Conservation (phyloP, 768 basidiomycete species). For the Dacryopinax spathularia region DNA sequence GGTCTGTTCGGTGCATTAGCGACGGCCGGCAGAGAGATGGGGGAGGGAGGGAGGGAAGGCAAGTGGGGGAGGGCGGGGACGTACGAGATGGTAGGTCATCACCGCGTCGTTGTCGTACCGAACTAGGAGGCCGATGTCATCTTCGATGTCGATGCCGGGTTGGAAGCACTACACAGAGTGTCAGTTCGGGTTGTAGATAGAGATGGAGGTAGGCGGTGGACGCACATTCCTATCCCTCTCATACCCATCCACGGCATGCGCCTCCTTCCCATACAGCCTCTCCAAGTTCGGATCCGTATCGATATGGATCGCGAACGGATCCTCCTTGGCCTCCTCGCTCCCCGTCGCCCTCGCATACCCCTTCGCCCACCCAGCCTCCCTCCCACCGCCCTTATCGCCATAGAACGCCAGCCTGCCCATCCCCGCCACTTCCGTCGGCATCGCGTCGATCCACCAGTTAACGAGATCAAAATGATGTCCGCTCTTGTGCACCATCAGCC, state of each 20-base stretch:
- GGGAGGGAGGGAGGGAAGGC: slow-evolving; percentile 13
- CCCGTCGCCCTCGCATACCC: slow-evolving; percentile 34
- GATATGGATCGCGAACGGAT: slow-evolving; percentile 38
- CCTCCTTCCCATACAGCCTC: slow-evolving; percentile 31
- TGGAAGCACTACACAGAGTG: slow-evolving; percentile 25
- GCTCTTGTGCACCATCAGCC: slow-evolving; percentile 34
- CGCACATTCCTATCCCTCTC: slow-evolving; percentile 37
- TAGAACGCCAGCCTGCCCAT: slow-evolving; percentile 38
- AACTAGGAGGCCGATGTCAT: slow-evolving; percentile 38
- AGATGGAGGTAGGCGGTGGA: neutral
- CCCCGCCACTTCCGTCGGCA: slow-evolving; percentile 33
- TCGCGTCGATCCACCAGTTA: slow-evolving; percentile 40
- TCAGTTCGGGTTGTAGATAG: neutral
- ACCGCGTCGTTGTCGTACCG: slow-evolving; percentile 34
- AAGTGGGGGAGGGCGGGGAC: slow-evolving; percentile 15
- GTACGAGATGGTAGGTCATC: slow-evolving; percentile 40
- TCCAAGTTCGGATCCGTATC: slow-evolving; percentile 32
- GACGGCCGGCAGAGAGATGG: neutral
- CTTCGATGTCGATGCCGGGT: slow-evolving; percentile 35
- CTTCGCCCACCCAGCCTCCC: slow-evolving; percentile 34
- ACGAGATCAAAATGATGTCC: slow-evolving; percentile 40
- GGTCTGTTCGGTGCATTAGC: slow-evolving; percentile 17
- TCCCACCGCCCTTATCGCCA: slow-evolving; percentile 30
- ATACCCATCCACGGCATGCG: slow-evolving; percentile 37
- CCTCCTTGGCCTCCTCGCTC: slow-evolving; percentile 29